phyloP scores from a whole-genome alignment of 140 eudicot species.

The Stevia rebaudiana region DNA sequence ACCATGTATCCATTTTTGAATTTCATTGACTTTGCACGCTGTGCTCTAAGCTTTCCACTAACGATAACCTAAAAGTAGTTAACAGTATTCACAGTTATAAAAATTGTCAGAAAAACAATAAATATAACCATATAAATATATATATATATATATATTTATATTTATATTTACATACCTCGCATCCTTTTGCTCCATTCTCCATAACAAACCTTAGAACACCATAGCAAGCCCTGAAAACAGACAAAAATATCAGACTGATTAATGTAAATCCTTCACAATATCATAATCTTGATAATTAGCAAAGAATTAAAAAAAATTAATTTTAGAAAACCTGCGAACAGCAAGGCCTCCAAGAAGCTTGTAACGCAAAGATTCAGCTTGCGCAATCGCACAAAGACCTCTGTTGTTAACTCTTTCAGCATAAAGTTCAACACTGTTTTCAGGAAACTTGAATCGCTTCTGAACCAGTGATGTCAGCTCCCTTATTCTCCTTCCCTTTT shows the following conservation, averaged over 20 bases:
- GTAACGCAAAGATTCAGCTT: conserved; percentile 60
- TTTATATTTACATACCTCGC: conserved; percentile 83
- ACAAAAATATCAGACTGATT: neutral
- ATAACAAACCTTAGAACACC: conserved; percentile 80
- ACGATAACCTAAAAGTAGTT: conserved; percentile 51
- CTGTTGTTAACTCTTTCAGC: conserved; percentile 64
- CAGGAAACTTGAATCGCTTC: conserved; percentile 47
- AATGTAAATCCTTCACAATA: neutral
- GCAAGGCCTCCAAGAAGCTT: conserved; percentile 70
- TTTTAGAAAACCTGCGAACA: conserved; percentile 41
- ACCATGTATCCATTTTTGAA: conserved; percentile 93
- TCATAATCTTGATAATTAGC: neutral
- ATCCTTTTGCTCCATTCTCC: conserved; percentile 89
- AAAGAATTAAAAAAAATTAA: neutral
- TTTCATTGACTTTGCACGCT: conserved; percentile 91
- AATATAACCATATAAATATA: neutral
- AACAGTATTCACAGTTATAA: neutral
- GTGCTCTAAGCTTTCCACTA: conserved; percentile 84
- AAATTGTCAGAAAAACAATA: neutral
- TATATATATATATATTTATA: conserved; percentile 16
- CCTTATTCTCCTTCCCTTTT: conserved; percentile 54
- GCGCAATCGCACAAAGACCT: conserved; percentile 68
- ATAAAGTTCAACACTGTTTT: conserved; percentile 58
- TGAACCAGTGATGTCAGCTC: conserved; percentile 52
- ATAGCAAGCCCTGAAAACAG: conserved; percentile 68